Conservation (phyloP, 2,329 filamentous ascomycete species). For the Botrytis medusae region DNA sequence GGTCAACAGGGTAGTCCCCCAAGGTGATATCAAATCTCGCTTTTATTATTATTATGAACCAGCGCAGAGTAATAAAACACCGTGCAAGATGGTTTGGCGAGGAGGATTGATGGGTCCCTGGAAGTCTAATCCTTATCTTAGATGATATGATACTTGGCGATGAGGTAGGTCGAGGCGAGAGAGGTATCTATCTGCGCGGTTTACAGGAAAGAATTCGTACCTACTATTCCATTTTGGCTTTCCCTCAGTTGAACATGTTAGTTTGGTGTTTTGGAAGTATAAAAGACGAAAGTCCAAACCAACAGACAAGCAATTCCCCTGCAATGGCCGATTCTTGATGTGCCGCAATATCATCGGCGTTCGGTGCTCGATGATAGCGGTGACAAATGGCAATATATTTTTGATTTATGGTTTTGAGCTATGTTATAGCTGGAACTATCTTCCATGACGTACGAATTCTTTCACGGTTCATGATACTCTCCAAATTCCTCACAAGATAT, state of each 20-base stretch:
- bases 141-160: slow-evolving; percentile 2
- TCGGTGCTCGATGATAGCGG: slow-evolving; percentile 7
- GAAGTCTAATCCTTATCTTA: slow-evolving; percentile 3
- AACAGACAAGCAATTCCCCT: slow-evolving; percentile 1
- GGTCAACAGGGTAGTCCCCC: background rate
- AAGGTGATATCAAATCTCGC: slow-evolving; percentile 2
- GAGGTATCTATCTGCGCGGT: background rate
- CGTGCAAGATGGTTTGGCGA: slow-evolving; percentile 17
- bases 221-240: background rate
- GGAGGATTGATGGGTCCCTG: slow-evolving; percentile 9
- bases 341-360: background rate
- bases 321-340: background rate
- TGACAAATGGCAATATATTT: slow-evolving; percentile 11
- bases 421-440: background rate
- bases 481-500: background rate
- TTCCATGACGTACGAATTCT: background rate
- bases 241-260: background rate
- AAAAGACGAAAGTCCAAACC: background rate
- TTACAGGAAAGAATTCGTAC: background rate
- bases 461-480: background rate
- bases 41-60: slow-evolving; percentile 15
- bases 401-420: background rate
- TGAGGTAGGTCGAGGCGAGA: background rate
- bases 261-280: background rate
- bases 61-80: background rate